Evolutionary conservation across 2,329 filamentous ascomycete species (phyloP), one percentile per base, ranked within the genome.

Genomic region (Fusarium xyrophilum): DNA sequence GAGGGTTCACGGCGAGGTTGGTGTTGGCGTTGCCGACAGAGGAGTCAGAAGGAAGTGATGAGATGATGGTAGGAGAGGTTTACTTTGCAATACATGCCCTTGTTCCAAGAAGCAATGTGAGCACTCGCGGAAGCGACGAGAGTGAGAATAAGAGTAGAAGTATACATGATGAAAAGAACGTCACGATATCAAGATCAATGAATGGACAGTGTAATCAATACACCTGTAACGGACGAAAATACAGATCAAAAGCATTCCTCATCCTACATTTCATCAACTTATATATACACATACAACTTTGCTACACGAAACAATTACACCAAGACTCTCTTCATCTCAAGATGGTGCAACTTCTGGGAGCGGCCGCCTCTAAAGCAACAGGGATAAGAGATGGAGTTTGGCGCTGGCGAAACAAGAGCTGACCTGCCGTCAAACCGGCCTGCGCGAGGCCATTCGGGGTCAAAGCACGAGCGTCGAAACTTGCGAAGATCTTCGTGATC

Each of bases 1-100:
- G 77, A 7, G 83, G 83, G 51, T 78, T 76, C n/a, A 84, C 82
- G 23, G 76, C 80, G 2, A 77, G 73, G 65, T 83, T 83, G 35
- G 74, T 83, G 73, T 85, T 84, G 42, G 64, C 68, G 52, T 81
- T 71, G 42, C 83, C 79, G 21, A 74, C 59, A 7, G 66, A 65
- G 21, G 75, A 62, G 17, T 68, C 35, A 66, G 65, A 27, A 21
- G 9, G 5, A 19, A 7, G 3, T 9, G n/a, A 12, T 23, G 5
- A 7, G 23, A 25, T 25, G 23, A 3, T 7, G 12, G 9, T 6
- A 4, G 9, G 19, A 3, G 25, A 47, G 10, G 7, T 19, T 48
- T 65, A 75, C 71, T 54, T 65, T 74, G 59, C 73, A 75, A 54
- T 75, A 75, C 73, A 75, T 75, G 58, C 73, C 73, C 50, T 50